A percentile compares a stretch with the other conserved stretches of the same genome.
Evolutionary conservation across 306 rosid genomes (phyloP).

Genomic region (Quercus agrifolia): DNA sequence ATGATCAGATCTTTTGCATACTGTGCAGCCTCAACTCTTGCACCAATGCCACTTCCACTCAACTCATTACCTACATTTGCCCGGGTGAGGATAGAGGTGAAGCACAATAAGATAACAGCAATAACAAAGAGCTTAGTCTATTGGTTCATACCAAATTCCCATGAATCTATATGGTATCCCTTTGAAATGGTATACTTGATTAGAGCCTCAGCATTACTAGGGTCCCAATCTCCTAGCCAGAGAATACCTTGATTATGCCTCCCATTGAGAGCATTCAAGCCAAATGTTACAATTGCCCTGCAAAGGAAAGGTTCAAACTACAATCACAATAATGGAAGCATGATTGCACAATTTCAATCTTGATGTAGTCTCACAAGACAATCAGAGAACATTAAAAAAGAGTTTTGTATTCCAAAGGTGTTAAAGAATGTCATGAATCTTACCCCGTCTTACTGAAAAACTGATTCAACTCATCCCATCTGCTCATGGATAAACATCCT

Average conservation of each 20-base stretch:
- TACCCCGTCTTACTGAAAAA: conserved; percentile 82
- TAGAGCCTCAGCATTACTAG: conserved; percentile 57
- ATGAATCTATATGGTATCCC: conserved; percentile 73
- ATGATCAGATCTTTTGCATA: conserved; percentile 81
- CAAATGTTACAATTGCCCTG: conserved; percentile 78
- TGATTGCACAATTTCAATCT: background rate
- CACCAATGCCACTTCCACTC: conserved; percentile 81
- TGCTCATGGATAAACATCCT: conserved; percentile 82
- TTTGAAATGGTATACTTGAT: conserved; percentile 69
- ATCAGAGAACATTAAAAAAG: background rate
- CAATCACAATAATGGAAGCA: conserved; percentile 3
- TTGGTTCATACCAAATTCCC: conserved; percentile 82
- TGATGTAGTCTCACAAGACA: background rate
- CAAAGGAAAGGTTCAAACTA: conserved; percentile 20
- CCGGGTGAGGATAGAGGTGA: conserved; percentile 21
- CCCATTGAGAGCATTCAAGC: conserved; percentile 91
- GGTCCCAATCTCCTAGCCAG: conserved; percentile 94
- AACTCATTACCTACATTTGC: conserved; percentile 75
- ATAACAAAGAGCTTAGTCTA: conserved; percentile 15
- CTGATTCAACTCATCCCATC: conserved; percentile 92
- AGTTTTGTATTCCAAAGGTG: background rate
- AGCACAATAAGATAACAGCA: conserved; percentile 10
- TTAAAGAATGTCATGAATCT: conserved; percentile 16
- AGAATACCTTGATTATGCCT: conserved; percentile 41
- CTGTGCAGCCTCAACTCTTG: conserved; percentile 69